These are phyloP conservation scores for Pythium insidiosum DNA, from an alignment of 352 stramenopile species.

Conservation along the genomic window DNA sequence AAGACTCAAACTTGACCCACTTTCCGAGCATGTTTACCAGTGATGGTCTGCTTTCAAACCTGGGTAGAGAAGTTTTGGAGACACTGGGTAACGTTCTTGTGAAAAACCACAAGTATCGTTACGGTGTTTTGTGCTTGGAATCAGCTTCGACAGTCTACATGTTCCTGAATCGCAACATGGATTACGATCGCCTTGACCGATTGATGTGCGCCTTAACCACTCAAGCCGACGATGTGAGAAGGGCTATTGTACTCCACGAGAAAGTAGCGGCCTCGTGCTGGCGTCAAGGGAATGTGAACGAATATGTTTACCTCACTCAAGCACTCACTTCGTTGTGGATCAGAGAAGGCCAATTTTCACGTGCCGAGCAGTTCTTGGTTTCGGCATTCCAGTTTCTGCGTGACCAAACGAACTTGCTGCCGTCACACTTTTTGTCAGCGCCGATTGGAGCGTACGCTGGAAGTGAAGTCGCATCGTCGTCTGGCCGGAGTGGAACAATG, in stretches of 20 bases:
- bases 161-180: constrained; percentile 59
- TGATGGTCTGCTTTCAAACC: constrained; percentile 61
- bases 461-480: constrained; percentile 31
- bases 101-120: constrained; percentile 84
- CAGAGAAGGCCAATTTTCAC: constrained; percentile 65
- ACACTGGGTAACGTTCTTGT: constrained; percentile 70
- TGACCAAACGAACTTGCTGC: constrained; percentile 57
- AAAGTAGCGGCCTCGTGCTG: constrained; percentile 65
- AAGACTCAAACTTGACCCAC: constrained; percentile 3
- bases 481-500: constrained; percentile 53
- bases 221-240: constrained; percentile 67
- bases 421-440: constrained; percentile 51
- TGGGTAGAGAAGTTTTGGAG: constrained; percentile 66
- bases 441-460: constrained; percentile 40
- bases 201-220: constrained; percentile 65
- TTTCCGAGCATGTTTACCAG: constrained; percentile 65
- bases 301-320: constrained; percentile 81
- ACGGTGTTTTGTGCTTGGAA: constrained; percentile 73
- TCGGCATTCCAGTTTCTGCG: constrained; percentile 59
- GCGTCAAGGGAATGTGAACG: constrained; percentile 73
- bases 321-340: constrained; percentile 76
- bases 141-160: constrained; percentile 48
- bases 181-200: constrained; percentile 74
- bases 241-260: constrained; percentile 67
- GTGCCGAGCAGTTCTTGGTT: constrained; percentile 56